These are phyloP conservation scores for Botrytis aclada DNA, from an alignment of 2,329 filamentous ascomycete genomes.

Conservation along the genomic window DNA sequence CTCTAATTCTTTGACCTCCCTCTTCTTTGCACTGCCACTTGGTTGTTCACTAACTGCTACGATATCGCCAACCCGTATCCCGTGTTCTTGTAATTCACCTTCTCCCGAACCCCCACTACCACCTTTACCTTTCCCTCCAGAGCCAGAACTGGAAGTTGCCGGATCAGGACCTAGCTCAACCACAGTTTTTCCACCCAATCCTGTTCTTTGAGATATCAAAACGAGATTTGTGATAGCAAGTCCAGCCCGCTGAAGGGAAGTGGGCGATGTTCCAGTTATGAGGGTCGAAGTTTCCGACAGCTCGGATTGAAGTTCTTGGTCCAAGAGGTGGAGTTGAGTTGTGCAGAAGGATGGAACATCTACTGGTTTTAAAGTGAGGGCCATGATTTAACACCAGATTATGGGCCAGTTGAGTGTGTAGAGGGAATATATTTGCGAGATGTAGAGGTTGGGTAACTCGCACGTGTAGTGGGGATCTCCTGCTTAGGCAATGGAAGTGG, in stretches of 20 bases:
- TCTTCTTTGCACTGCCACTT: constrained; percentile 54
- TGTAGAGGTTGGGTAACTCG: not conserved
- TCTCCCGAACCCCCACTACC: constrained; percentile 41
- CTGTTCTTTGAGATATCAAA: constrained; percentile 75
- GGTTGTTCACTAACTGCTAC: constrained; percentile 74
- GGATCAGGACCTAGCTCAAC: constrained; percentile 74
- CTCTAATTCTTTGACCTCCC: constrained; percentile 70
- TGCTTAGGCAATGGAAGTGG: not conserved
- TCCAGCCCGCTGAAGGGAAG: constrained; percentile 70
- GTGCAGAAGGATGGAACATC: constrained; percentile 67
- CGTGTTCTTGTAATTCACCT: constrained; percentile 68
- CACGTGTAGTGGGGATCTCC: not conserved
- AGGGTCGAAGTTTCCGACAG: constrained; percentile 66
- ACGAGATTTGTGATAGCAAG: constrained; percentile 74
- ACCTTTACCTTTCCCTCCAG: constrained; percentile 8
- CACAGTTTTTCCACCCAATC: constrained; percentile 86
- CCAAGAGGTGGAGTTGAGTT: constrained; percentile 68
- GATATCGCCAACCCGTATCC: constrained; percentile 73
- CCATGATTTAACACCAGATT: not conserved
- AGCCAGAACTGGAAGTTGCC: constrained; percentile 47
- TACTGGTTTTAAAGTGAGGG: constrained; percentile 42
- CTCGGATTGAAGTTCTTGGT: constrained; percentile 69
- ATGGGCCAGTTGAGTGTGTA: too few species aligned
- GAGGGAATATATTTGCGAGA: not conserved
- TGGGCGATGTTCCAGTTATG: constrained; percentile 64